phyloP scores from a whole-genome alignment of 768 basidiomycete genomes.

The Rhizopogon rudus region DNA sequence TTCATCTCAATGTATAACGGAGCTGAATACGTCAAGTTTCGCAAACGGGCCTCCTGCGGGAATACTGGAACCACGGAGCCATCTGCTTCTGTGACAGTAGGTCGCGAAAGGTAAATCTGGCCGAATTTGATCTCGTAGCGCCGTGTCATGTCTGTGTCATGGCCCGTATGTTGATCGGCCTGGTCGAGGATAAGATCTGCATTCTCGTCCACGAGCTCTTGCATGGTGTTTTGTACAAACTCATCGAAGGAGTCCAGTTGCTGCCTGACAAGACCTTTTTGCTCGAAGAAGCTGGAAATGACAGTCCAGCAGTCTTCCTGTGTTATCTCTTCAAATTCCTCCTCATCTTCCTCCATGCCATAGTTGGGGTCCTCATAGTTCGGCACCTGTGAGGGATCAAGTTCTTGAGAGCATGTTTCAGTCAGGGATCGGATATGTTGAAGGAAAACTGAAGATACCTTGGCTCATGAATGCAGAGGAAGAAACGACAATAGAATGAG shows the following conservation, averaged over 20 bases:
- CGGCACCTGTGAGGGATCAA: constrained; percentile 38
- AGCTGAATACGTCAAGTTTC: constrained; percentile 95
- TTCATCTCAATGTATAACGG: constrained; percentile 95
- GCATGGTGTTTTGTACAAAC: constrained; percentile 99
- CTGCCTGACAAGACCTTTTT: constrained; percentile 96
- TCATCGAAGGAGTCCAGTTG: constrained; percentile 98
- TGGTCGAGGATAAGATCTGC: constrained; percentile 95
- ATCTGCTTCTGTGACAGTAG: constrained; percentile 93
- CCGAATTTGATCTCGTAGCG: constrained; percentile 97
- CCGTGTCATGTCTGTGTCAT: constrained; percentile 74
- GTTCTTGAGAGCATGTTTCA: constrained; percentile 40
- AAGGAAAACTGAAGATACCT: constrained; percentile 21
- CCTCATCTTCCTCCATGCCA: constrained; percentile 48
- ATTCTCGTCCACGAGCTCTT: constrained; percentile 97
- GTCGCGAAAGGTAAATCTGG: constrained; percentile 94
- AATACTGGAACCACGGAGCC: constrained; percentile 92
- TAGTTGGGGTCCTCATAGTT: constrained; percentile 58
- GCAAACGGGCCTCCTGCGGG: constrained; percentile 92
- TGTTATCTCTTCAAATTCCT: constrained; percentile 73
- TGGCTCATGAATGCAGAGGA: constrained; percentile 19
- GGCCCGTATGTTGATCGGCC: constrained; percentile 92
- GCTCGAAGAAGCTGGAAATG: constrained; percentile 94
- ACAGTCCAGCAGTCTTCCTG: constrained; percentile 96
- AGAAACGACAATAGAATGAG: constrained; percentile 1
- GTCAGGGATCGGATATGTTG: constrained; percentile 19